These are phyloP conservation scores for Chrysophaeum taylorii DNA, from an alignment of 352 stramenopile genomes.

Conservation along the genomic window DNA sequence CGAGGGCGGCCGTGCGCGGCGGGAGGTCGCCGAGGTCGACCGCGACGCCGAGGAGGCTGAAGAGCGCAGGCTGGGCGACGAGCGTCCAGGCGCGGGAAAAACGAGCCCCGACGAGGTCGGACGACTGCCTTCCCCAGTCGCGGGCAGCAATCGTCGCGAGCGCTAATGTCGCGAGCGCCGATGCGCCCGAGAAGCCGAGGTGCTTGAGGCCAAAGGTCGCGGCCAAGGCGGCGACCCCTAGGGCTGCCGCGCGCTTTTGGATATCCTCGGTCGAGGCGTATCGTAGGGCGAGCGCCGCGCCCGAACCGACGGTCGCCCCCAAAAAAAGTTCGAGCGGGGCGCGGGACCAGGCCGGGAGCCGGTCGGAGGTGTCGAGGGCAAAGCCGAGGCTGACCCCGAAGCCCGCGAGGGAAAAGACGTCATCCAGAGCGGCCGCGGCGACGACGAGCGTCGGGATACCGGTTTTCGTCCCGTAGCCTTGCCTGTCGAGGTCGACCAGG, in stretches of 20 bases:
- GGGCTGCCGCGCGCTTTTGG: neutral
- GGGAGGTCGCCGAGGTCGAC: constrained; percentile 11
- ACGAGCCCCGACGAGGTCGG: neutral
- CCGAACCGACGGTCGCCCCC: neutral
- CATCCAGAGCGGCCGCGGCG: constrained; percentile 36
- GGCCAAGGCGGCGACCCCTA: constrained; percentile 17
- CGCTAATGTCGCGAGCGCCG: constrained; percentile 21
- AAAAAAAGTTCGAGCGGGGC: neutral
- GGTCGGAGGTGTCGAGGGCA: constrained; percentile 21
- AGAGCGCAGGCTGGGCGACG: constrained; percentile 18
- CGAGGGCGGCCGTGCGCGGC: neutral
- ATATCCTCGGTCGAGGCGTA: neutral
- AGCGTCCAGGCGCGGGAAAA: neutral
- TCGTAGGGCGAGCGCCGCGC: neutral
- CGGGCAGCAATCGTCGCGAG: constrained; percentile 1
- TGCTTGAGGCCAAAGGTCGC: constrained; percentile 9
- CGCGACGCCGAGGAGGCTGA: constrained; percentile 18
- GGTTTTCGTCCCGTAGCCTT: constrained; percentile 32
- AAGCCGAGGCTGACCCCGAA: constrained; percentile 37
- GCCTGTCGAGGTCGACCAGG: constrained; percentile 30
- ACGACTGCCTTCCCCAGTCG: neutral
- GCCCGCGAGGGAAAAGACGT: constrained; percentile 36
- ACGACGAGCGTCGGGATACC: constrained; percentile 41
- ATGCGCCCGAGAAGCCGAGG: neutral
- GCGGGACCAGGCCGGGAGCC: constrained; percentile 19